These are phyloP conservation scores for Aspergillus pseudoterreus DNA, from an alignment of 2,329 filamentous ascomycete species.

Conservation along the genomic window DNA sequence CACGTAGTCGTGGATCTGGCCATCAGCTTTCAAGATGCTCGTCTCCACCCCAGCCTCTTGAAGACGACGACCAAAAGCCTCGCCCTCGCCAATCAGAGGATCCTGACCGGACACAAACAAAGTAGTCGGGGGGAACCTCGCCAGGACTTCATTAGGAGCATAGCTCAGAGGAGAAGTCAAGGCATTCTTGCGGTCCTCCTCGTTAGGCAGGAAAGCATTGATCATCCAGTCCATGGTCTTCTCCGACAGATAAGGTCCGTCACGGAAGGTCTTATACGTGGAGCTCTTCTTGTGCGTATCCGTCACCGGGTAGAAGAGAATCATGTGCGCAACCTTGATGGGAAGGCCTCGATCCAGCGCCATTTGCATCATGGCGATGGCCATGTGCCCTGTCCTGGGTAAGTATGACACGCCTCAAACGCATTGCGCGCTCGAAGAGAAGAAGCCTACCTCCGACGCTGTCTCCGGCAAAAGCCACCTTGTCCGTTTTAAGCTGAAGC, in stretches of 20 bases:
- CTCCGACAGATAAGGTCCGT: constrained; percentile 7
- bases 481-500: background rate
- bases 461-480: background rate
- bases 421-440: background rate
- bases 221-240: constrained; percentile 10
- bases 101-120: constrained; percentile 7
- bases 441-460: background rate
- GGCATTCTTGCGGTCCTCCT: constrained; percentile 2
- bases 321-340: constrained; percentile 1
- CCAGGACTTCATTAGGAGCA: constrained; percentile 3
- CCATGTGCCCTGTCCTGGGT: constrained; percentile 5
- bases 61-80: constrained; percentile 7
- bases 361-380: constrained; percentile 9
- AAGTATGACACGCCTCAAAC: background rate
- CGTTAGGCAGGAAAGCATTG: constrained; percentile 6
- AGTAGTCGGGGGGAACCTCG: constrained; percentile 8
- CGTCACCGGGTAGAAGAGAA: constrained; percentile 9
- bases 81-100: constrained; percentile 8
- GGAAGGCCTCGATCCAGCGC: background rate
- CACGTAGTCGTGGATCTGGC: constrained; percentile 10
- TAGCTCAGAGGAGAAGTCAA: constrained; percentile 5
- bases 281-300: constrained; percentile 7
- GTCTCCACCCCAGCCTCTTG: constrained; percentile 10
- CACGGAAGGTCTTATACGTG: constrained; percentile 5
- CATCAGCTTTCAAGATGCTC: constrained; percentile 8